Percentiles rank a stretch among this genome's conserved stretches.
Evolutionary conservation across 371 early-diverging fungal species (phyloP).

Genomic region (Funneliformis caledonium): DNA sequence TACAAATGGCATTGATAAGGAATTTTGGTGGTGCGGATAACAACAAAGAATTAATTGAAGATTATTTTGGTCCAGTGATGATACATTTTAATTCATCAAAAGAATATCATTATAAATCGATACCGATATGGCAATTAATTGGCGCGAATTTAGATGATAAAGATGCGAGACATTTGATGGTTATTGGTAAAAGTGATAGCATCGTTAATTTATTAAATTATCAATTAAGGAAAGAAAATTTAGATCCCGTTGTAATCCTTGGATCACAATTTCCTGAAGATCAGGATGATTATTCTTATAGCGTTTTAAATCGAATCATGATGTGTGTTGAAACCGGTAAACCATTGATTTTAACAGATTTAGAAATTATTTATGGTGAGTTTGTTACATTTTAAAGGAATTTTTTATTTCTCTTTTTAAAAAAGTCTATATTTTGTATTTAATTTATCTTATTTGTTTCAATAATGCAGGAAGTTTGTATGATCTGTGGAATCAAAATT

Average conservation of each 20-base stretch:
- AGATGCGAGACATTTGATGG: slow-evolving; percentile 41
- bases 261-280: slow-evolving; percentile 43
- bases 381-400: too few relatives aligned
- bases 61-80: slow-evolving; percentile 30
- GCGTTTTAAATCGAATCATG: slow-evolving; percentile 40
- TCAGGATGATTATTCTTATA: slow-evolving; percentile 41
- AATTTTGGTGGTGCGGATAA: slow-evolving; percentile 41
- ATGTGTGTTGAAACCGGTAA: slow-evolving; percentile 42
- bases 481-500: slow-evolving; percentile 42
- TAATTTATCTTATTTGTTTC: background rate
- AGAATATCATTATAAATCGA: background rate
- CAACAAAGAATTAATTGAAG: background rate
- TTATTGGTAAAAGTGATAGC: slow-evolving; percentile 42
- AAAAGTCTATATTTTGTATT: background rate
- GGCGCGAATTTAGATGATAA: slow-evolving; percentile 36
- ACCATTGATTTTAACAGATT: slow-evolving; percentile 41
- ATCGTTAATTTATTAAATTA: slow-evolving; percentile 40
- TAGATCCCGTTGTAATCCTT: slow-evolving; percentile 38
- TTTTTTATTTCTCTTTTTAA: background rate
- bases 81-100: slow-evolving; percentile 10
- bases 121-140: slow-evolving; percentile 34
- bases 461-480: slow-evolving; percentile 38
- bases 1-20: slow-evolving; percentile 37
- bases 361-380: slow-evolving; percentile 42
- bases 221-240: slow-evolving; percentile 14